phyloP scores from a whole-genome alignment of 2,329 filamentous ascomycete species.

The Apiospora saccharicola region DNA sequence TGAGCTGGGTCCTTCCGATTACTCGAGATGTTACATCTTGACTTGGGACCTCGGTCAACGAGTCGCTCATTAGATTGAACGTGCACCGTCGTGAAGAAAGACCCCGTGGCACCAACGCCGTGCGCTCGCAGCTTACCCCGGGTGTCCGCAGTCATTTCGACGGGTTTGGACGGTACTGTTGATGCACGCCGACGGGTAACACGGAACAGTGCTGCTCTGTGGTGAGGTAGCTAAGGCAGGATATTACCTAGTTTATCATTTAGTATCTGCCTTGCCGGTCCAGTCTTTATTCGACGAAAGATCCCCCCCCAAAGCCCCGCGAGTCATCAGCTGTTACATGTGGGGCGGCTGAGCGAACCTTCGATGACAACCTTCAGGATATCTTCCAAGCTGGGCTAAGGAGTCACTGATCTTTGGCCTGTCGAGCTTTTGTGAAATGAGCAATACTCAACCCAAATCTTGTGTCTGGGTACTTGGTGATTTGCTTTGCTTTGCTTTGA shows the following conservation, averaged over 20 bases:
- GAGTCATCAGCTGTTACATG: slow-evolving; percentile 10
- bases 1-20: neutral
- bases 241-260: neutral
- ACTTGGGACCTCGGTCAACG: neutral
- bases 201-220: neutral
- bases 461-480: neutral
- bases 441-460: neutral
- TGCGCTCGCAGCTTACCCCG: neutral
- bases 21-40: neutral
- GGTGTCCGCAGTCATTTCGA: neutral
- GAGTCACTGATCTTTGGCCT: neutral
- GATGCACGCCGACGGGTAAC: too few relatives aligned
- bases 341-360: slow-evolving; percentile 6
- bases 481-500: neutral
- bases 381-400: neutral
- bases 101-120: neutral
- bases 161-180: too few relatives aligned
- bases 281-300: neutral
- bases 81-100: neutral
- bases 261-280: neutral
- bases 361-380: neutral
- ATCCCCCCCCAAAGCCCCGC: neutral
- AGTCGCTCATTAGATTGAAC: neutral
- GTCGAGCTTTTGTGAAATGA: neutral
- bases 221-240: too few relatives aligned